Evolutionary conservation across 495 filamentous ascomycete genomes (phyloP), one percentile per base, ranked within the genome.

Genomic region (Aspergillus egyptiacus): DNA sequence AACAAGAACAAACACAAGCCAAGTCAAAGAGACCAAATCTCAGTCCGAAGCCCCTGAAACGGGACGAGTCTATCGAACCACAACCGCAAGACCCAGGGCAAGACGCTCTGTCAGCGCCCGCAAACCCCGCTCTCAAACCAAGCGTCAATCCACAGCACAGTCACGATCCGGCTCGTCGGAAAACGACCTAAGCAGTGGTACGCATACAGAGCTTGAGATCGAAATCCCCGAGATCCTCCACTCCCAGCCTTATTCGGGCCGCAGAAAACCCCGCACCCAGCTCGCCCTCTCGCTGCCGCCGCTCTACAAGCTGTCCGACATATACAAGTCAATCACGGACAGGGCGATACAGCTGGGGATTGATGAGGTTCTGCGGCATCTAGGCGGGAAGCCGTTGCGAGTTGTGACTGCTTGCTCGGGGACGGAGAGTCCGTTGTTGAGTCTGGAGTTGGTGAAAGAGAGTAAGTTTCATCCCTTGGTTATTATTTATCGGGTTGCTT

Each of bases 351-450:
- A 54, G 5, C 42, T 68, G 14, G 64, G 66, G 2, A 56, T 79
- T 6, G 54, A 42, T 0, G 34, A 62, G 2, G 62, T 73, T 22
- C 42, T 80, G 11, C 44, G 58, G 3, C 54, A 59, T 19, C 50
- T 80, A 1, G 61, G 67, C 9, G 54, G 59, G 13, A 60, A 71
- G 32, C 65, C 67, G 24, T 56, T 91, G 7, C 75, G 74, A 2
- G 75, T 91, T 18, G 87, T 75, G 1, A 95, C 89, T 0, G 78
- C 90, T 59, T 95, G 87, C 57, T 91, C 86, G 9, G 89, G 89
- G 3, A 93, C 88, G 0, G 89, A 95, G 54, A 81, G 79, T 22
- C 89, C 89, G 9, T 64, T 95, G 6, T 67, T 91, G 2, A 84
- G 83, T 0, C 57, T 91, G 32, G 67, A 78, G 31, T 68, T 82